Percentiles rank a stretch among this genome's conserved stretches.
These are phyloP conservation scores for Pisolithus sp. DNA, from an alignment of 768 basidiomycete genomes.

Conservation along the genomic window DNA sequence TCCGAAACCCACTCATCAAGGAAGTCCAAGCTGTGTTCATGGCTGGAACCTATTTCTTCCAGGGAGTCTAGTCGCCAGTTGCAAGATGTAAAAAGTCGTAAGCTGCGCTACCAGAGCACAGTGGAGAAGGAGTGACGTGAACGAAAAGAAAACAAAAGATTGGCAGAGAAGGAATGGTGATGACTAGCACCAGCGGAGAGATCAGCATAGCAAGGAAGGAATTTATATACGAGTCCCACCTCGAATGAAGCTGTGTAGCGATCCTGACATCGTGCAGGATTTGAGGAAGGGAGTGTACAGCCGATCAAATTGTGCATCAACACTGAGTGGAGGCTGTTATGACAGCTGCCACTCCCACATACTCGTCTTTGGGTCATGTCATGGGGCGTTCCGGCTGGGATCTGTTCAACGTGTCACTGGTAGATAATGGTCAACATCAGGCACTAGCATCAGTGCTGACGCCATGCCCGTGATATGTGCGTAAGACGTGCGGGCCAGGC, in stretches of 20 bases:
- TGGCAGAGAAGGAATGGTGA: neutral
- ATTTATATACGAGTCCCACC: neutral
- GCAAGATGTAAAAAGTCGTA: neutral
- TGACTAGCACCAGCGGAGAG: neutral
- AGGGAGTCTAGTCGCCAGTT: neutral
- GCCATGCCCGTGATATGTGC: too few species aligned
- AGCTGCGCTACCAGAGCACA: constrained; percentile 7
- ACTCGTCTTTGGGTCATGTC: too few species aligned
- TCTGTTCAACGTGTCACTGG: too few species aligned
- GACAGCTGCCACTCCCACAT: neutral
- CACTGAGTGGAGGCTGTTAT: neutral
- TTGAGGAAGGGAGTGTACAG: neutral
- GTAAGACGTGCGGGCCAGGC: too few species aligned
- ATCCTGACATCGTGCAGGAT: neutral
- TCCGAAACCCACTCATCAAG: neutral
- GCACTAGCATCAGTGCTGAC: too few species aligned
- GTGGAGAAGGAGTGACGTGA: neutral
- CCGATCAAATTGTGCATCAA: neutral
- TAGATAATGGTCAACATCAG: too few species aligned
- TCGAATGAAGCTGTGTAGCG: constrained; percentile 1
- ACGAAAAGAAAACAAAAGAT: neutral
- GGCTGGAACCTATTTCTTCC: neutral
- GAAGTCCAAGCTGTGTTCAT: neutral
- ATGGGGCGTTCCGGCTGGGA: too few species aligned
- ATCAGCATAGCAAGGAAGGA: neutral